These are phyloP conservation scores for Beauveria sp. DNA, from an alignment of 2,329 filamentous ascomycete species.

Conservation along the genomic window DNA sequence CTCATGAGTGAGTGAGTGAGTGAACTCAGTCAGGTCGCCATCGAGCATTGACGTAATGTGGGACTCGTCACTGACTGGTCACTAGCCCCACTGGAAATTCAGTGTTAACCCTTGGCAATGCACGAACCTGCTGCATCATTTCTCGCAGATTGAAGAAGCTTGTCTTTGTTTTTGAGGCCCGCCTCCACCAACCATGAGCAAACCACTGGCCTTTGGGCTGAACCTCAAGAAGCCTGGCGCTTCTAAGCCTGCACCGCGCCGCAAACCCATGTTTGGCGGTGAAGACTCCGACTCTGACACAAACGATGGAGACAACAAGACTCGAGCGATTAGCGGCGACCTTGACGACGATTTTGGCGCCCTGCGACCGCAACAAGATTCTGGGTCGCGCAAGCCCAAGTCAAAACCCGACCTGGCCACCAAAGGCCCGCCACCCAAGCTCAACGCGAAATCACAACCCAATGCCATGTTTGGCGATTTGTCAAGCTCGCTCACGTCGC, in stretches of 20 bases:
- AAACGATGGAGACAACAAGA: conserved; percentile 31
- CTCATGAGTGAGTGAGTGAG: too few species aligned
- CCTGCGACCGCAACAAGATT: conserved; percentile 1
- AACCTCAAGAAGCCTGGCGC: conserved; percentile 51
- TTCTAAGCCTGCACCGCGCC: conserved; percentile 42
- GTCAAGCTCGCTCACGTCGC: conserved; percentile 55
- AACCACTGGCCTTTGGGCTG: conserved; percentile 47
- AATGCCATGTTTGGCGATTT: conserved; percentile 54
- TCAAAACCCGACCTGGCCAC: conserved; percentile 25
- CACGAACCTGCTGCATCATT: too few species aligned
- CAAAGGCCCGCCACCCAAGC: conserved; percentile 33
- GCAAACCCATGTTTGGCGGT: conserved; percentile 52
- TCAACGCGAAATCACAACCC: conserved; percentile 33
- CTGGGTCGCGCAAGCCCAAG: conserved; percentile 23
- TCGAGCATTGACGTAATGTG: too few species aligned
- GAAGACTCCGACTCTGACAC: conserved; percentile 42
- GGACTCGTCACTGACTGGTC: too few species aligned
- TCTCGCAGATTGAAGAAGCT: too few species aligned
- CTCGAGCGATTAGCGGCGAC: conserved; percentile 56
- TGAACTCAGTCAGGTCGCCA: too few species aligned
- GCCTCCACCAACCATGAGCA: conserved; percentile 31
- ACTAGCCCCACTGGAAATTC: too few species aligned
- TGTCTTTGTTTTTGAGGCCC: too few species aligned
- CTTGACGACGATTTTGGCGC: conserved; percentile 37
- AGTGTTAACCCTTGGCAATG: too few species aligned